Base-by-base conservation (phyloP, 768 basidiomycete genomes). In the Austroboletus festivus region DNA sequence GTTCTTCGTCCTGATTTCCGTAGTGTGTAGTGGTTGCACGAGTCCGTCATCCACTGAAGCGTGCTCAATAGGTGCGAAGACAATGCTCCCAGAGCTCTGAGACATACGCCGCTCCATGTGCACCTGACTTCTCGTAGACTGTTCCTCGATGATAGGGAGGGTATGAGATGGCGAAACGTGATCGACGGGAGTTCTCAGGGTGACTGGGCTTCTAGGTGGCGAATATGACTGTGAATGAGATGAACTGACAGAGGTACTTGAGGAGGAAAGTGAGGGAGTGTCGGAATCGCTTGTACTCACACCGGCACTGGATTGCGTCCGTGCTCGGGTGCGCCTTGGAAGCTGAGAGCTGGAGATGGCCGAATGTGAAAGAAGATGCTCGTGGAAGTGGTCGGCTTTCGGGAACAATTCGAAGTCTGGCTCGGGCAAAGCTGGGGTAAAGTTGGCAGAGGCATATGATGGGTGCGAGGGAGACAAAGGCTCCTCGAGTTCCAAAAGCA, bases 181-280 rank as follows among this genome's bases (percentile, higher is more conserved):
- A 21, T 73, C 72, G 21, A 65, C 6, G 7, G 71, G 65, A n/a
- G 69, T 67, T 28, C 56, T 58, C 7, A 69, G 48, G 50, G 60
- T 61, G 8, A 54, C 65, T 19, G 62, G 67, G 46, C 67, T 73
- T 30, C 63, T 52, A 8, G 69, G 71, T 7, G 64, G 74, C 52
- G 53, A 56, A 62, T 55, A 52, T 42, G 60, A 53, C 20, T 57
- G 62, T 3, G 70, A 72, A 42, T 60, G 65, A 3, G 60, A 59
- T 4, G 73, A 75, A 44, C 71, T 72, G 47, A 56, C 61, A 2
- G 73, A 75, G 8, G 60, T 62, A 35, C 55, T 63, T 23, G 72
- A 75, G 42, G 74, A 74, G 24, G 70, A 65, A 42, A 80, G 65
- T 10, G 78, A 76, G n/a, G 76, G 76, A n/a, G 71, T 73, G 48